These are phyloP conservation scores for Suhomyces sp. DNA, from an alignment of 805 yeast genomes.

Conservation along the genomic window DNA sequence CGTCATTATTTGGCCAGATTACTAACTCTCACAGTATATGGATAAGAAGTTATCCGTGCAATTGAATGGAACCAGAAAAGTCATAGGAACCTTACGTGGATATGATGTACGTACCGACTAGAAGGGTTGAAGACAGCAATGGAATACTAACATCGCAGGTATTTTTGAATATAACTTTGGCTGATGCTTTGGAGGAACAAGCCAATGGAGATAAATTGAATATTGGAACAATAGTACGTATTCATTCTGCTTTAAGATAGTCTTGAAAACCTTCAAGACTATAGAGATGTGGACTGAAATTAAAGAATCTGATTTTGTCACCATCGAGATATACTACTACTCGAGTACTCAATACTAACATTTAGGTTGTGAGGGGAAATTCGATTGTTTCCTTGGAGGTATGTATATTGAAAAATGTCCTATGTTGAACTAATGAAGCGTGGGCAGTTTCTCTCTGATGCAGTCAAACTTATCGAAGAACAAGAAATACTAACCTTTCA, in stretches of 20 bases:
- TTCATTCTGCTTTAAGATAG: not conserved
- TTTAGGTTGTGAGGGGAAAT: slow-evolving; percentile 68
- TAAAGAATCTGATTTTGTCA: not conserved
- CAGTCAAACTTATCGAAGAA: no score
- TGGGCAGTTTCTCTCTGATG: no score
- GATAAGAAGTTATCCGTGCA: slow-evolving; percentile 73
- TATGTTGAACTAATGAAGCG: no score
- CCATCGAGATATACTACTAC: not conserved
- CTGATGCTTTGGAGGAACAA: slow-evolving; percentile 65
- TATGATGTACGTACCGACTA: slow-evolving; percentile 55
- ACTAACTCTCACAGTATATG: slow-evolving; percentile 58
- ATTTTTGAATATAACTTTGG: slow-evolving; percentile 70
- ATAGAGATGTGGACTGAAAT: not conserved
- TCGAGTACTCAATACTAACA: slow-evolving; percentile 25
- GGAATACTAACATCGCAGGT: slow-evolving; percentile 34
- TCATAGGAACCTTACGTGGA: slow-evolving; percentile 82
- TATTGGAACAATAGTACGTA: slow-evolving; percentile 62
- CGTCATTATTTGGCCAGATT: no score
- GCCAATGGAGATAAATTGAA: slow-evolving; percentile 49
- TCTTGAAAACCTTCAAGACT: not conserved
- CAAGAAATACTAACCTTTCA: slow-evolving; percentile 26
- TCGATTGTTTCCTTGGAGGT: slow-evolving; percentile 73
- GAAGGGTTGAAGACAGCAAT: not conserved
- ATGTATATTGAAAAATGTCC: slow-evolving; percentile 19
- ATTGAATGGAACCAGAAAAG: slow-evolving; percentile 73